Percentiles rank a stretch among this genome's conserved stretches.
Conservation (phyloP, 352 stramenopile genomes). For the Phytophthora citrophthora region DNA sequence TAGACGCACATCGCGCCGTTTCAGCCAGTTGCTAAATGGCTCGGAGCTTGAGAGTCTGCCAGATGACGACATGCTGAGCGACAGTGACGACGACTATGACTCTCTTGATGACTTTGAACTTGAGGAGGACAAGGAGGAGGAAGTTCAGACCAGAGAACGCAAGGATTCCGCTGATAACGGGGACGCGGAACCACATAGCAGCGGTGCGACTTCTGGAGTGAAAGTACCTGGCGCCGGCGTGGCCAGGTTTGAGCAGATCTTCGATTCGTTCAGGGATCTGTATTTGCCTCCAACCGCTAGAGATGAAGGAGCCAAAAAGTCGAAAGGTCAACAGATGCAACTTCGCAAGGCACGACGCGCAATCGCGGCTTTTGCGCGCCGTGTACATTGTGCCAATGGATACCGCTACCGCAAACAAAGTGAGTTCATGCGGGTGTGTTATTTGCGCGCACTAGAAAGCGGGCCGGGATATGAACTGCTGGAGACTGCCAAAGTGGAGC, state of each 20-base stretch:
- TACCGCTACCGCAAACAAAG: constrained; percentile 67
- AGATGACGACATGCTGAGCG: constrained; percentile 35
- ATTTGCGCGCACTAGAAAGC: constrained; percentile 52
- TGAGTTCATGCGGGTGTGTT: constrained; percentile 73
- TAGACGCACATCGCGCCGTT: constrained; percentile 24
- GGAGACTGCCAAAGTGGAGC: constrained; percentile 20
- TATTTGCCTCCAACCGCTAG: constrained; percentile 32
- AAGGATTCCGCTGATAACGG: constrained; percentile 19
- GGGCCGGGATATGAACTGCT: constrained; percentile 38
- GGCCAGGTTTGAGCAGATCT: constrained; percentile 57
- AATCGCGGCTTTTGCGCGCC: constrained; percentile 43
- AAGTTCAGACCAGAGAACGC: constrained; percentile 16
- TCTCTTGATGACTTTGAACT: constrained; percentile 36
- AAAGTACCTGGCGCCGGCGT: constrained; percentile 20
- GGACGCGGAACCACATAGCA: constrained; percentile 16
- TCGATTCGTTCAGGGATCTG: constrained; percentile 61
- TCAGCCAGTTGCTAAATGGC: constrained; percentile 24
- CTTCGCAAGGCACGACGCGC: constrained; percentile 36
- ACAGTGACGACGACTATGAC: constrained; percentile 43
- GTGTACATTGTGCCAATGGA: constrained; percentile 46
- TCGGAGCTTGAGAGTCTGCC: constrained; percentile 39
- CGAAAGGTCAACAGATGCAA: constrained; percentile 20
- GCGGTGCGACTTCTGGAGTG: background rate
- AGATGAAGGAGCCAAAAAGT: constrained; percentile 1
- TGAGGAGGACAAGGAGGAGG: constrained; percentile 34